A percentile compares a stretch with the other conserved stretches of the same genome.
Conservation (phyloP, 2,329 filamentous ascomycete genomes). For the Remersonia thermophila region DNA sequence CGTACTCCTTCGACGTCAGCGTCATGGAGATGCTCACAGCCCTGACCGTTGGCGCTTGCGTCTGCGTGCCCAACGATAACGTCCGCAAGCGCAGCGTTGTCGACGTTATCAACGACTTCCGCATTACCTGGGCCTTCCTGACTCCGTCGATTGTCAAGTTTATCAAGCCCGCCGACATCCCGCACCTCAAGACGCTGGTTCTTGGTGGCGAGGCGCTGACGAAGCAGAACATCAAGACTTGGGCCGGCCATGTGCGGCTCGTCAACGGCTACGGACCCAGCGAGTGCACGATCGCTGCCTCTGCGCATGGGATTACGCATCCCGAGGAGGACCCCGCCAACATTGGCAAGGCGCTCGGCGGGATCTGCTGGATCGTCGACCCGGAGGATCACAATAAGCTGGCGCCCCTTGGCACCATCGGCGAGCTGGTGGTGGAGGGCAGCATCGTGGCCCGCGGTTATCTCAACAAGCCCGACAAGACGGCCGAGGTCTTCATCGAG, state of each 20-base stretch:
- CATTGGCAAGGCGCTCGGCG: conserved; percentile 25
- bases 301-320: conserved; percentile 7
- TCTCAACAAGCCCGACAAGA: conserved; percentile 25
- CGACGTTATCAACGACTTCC: conserved; percentile 17
- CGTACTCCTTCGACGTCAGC: conserved; percentile 30
- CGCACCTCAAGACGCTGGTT: conserved; percentile 31
- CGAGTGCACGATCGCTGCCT: conserved; percentile 31
- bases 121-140: conserved; percentile 18
- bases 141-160: conserved; percentile 20
- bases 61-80: conserved; percentile 29
- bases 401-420: conserved; percentile 12
- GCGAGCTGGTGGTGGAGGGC: conserved; percentile 15
- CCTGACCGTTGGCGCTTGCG: conserved; percentile 26
- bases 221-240: conserved; percentile 14
- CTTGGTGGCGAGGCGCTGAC: conserved; percentile 34
- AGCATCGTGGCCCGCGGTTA: conserved; percentile 13
- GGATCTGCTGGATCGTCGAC: conserved; percentile 23
- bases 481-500: conserved; percentile 32
- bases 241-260: conserved; percentile 34
- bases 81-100: conserved; percentile 26
- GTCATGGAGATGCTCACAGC: conserved; percentile 28
- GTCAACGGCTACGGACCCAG: conserved; percentile 17
- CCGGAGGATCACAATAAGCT: conserved; percentile 17
- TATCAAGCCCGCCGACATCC: conserved; percentile 16
- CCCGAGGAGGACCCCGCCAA: conserved; percentile 11